Evolutionary conservation across 2,329 filamentous ascomycete genomes (phyloP).

Genomic region (Daldinia eschscholtzii): DNA sequence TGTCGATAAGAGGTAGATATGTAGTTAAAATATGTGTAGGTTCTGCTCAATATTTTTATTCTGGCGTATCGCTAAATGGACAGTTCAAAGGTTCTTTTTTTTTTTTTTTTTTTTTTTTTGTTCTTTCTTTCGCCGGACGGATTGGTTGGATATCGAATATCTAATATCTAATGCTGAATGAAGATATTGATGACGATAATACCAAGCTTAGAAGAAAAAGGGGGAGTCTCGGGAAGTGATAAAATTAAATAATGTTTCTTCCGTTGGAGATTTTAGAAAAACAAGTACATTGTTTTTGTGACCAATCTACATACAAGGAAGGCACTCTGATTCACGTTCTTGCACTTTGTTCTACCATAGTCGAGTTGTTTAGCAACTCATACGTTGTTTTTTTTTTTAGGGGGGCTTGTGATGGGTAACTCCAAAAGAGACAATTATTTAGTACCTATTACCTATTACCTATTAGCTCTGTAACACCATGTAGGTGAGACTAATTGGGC

Average conservation of each 20-base stretch:
- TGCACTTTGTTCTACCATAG: conserved; percentile 2
- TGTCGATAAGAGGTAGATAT: not conserved
- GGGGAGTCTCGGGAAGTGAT: not conserved
- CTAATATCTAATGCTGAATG: not conserved
- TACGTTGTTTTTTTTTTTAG: not conserved
- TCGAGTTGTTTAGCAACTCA: not conserved
- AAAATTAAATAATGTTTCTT: not conserved
- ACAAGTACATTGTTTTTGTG: not conserved
- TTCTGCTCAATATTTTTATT: not conserved
- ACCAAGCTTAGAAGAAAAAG: not conserved
- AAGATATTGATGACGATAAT: not conserved
- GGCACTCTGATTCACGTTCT: not conserved
- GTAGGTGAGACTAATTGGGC: not conserved
- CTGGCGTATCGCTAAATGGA: not conserved
- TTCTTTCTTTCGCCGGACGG: no score
- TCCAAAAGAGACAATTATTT: not conserved
- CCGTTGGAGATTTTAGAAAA: not conserved
- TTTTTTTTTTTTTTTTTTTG: no score
- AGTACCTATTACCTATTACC: not conserved
- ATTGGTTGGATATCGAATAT: not conserved
- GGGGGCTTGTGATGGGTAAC: not conserved
- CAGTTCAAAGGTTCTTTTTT: not conserved
- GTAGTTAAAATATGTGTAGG: not conserved
- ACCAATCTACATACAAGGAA: not conserved
- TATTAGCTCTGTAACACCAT: not conserved